Conservation (phyloP, 2,329 filamentous ascomycete genomes). For the Botrytis deweyae region DNA sequence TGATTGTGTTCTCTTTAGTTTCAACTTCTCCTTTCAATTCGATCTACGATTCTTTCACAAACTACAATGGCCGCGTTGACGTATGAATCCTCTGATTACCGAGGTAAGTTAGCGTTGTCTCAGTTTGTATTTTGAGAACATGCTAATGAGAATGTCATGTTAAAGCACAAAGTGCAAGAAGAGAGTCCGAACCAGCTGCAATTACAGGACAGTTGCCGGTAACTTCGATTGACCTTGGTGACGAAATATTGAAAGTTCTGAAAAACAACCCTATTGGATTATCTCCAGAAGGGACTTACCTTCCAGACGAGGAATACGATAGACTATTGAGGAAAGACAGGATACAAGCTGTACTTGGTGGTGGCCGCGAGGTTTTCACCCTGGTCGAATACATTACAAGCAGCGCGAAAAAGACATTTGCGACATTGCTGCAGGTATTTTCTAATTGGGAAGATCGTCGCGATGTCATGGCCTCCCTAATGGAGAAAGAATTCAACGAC, state of each 20-base stretch:
- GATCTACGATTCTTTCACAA: background rate
- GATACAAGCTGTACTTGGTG: background rate
- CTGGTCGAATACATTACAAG: background rate
- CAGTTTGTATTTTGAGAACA: background rate
- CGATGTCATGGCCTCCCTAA: background rate
- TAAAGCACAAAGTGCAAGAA: background rate
- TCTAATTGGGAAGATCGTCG: background rate
- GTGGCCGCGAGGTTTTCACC: background rate
- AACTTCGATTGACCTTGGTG: background rate
- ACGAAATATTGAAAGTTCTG: background rate
- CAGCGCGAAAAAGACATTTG: conserved; percentile 4
- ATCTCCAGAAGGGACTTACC: background rate
- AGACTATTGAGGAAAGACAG: background rate
- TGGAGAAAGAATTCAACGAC: background rate
- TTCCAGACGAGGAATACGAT: conserved; percentile 4
- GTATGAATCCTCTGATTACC: background rate
- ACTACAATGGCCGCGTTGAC: background rate
- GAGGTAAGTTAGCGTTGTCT: background rate
- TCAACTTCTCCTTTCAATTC: background rate
- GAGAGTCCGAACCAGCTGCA: background rate
- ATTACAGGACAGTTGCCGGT: background rate
- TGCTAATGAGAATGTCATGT: background rate
- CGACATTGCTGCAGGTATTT: background rate
- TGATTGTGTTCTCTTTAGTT: background rate
- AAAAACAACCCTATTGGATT: background rate